A percentile compares a stretch with the other conserved stretches of the same genome.
Evolutionary conservation across 2,329 filamentous ascomycete species (phyloP).

Genomic region (Penicillium aurantiogriseum): DNA sequence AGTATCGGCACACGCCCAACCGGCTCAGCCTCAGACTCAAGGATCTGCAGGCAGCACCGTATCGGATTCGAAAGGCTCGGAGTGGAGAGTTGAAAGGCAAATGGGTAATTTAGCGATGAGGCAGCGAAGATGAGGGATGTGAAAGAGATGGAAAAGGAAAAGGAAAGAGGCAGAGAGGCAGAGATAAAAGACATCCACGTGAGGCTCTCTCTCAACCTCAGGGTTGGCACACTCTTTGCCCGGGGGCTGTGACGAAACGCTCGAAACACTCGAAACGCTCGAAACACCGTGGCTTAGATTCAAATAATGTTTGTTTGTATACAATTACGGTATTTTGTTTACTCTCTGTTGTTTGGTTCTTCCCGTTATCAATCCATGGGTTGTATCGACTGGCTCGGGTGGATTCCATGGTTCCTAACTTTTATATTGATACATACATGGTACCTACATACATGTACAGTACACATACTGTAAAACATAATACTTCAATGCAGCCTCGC

Average conservation of each 20-base stretch:
- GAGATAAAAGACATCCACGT: conserved; percentile 15
- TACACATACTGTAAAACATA: not conserved
- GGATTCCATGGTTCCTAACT: not conserved
- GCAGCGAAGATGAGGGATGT: not conserved
- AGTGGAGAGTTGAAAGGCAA: not conserved
- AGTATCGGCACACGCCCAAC: conserved; percentile 2
- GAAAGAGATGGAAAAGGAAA: not conserved
- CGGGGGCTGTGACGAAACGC: conserved; percentile 8
- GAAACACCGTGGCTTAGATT: conserved; percentile 9
- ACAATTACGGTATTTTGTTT: not conserved
- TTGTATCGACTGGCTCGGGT: not conserved
- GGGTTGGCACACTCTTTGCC: not conserved
- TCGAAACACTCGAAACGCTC: not conserved
- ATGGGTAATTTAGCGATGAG: not conserved
- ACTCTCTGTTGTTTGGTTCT: not conserved
- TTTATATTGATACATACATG: not conserved
- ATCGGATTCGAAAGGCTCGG: not conserved
- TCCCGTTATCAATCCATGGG: conserved; percentile 9
- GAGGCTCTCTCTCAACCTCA: conserved; percentile 9
- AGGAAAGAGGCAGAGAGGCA: not conserved
- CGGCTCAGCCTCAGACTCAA: conserved; percentile 6
- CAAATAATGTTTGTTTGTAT: not conserved
- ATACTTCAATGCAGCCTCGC: not conserved
- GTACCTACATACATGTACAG: not conserved
- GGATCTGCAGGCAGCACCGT: conserved; percentile 10